Percentiles rank a stretch among this genome's conserved stretches.
These are phyloP conservation scores for Spongiforma sp. DNA, from an alignment of 1,284 basidiomycete species.

Conservation along the genomic window DNA sequence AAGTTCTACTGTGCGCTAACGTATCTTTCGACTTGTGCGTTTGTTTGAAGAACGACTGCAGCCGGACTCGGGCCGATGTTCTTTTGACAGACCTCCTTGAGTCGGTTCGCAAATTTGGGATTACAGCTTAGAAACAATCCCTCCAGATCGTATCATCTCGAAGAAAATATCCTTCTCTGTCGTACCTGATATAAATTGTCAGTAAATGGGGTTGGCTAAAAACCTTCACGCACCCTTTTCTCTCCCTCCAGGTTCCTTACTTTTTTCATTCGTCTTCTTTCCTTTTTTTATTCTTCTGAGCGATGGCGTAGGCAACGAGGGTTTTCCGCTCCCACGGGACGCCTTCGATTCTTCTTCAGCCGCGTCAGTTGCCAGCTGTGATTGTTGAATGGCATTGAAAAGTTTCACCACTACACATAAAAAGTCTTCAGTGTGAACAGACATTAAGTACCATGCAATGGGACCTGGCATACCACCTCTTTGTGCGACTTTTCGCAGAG, in stretches of 20 bases:
- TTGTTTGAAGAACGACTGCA: too few species aligned
- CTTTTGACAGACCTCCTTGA: too few species aligned
- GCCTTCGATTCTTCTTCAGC: slow-evolving; percentile 63
- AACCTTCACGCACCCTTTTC: slow-evolving; percentile 56
- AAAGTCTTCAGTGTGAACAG: slow-evolving; percentile 1
- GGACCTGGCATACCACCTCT: slow-evolving; percentile 65
- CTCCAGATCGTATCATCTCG: slow-evolving; percentile 78
- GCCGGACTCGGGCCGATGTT: too few species aligned
- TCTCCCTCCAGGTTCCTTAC: slow-evolving; percentile 54
- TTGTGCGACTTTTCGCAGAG: slow-evolving; percentile 80
- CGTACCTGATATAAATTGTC: slow-evolving; percentile 41
- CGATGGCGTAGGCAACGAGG: slow-evolving; percentile 67
- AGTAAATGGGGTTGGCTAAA: not conserved
- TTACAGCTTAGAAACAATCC: slow-evolving; percentile 62
- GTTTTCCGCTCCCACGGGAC: slow-evolving; percentile 71
- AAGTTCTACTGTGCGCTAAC: too few species aligned
- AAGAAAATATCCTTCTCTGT: slow-evolving; percentile 77
- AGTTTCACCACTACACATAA: slow-evolving; percentile 69
- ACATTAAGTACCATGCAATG: not conserved
- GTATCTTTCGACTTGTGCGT: too few species aligned
- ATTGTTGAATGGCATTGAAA: slow-evolving; percentile 83
- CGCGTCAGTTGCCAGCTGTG: slow-evolving; percentile 59
- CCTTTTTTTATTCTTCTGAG: slow-evolving; percentile 50
- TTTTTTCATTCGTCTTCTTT: slow-evolving; percentile 59
- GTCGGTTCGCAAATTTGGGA: not conserved